A percentile compares a stretch with the other conserved stretches of the same genome.
phyloP scores from a whole-genome alignment of 2,329 filamentous ascomycete species.

The Aphanoascus verrucosus region DNA sequence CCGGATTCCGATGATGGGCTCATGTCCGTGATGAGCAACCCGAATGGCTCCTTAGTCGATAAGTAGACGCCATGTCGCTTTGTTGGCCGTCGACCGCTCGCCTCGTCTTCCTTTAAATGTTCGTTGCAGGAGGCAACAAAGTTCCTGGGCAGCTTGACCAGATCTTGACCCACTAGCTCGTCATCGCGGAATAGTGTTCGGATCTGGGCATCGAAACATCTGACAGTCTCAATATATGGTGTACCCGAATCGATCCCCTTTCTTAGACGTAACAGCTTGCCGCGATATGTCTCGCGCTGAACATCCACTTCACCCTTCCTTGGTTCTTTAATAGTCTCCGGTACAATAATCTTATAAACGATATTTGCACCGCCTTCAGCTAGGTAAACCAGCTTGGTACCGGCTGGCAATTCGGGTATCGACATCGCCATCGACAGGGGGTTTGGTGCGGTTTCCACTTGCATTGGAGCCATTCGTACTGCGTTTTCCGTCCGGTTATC shows the following conservation, averaged over 20 bases:
- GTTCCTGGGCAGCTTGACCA: slow-evolving; percentile 40
- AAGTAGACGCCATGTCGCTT: slow-evolving; percentile 44
- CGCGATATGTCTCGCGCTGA: slow-evolving; percentile 21
- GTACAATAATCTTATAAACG: slow-evolving; percentile 52
- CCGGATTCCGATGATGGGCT: slow-evolving; percentile 32
- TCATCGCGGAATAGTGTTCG: slow-evolving; percentile 46
- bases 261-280: slow-evolving; percentile 50
- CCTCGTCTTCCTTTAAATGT: slow-evolving; percentile 42
- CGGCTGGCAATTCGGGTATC: slow-evolving; percentile 27
- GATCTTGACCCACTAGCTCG: slow-evolving; percentile 47
- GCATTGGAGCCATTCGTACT: slow-evolving; percentile 3
- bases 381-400: slow-evolving; percentile 37
- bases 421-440: neutral
- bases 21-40: slow-evolving; percentile 67
- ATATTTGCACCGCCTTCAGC: slow-evolving; percentile 68
- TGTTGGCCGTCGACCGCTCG: slow-evolving; percentile 33
- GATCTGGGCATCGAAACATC: slow-evolving; percentile 36
- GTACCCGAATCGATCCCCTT: slow-evolving; percentile 45
- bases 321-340: slow-evolving; percentile 20
- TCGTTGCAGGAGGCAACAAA: slow-evolving; percentile 44
- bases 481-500: neutral
- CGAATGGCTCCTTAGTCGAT: slow-evolving; percentile 48
- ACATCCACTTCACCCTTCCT: slow-evolving; percentile 8
- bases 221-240: slow-evolving; percentile 40
- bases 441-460: neutral